phyloP scores from a whole-genome alignment of 2,329 filamentous ascomycete genomes.

The Sarocladium strictum region DNA sequence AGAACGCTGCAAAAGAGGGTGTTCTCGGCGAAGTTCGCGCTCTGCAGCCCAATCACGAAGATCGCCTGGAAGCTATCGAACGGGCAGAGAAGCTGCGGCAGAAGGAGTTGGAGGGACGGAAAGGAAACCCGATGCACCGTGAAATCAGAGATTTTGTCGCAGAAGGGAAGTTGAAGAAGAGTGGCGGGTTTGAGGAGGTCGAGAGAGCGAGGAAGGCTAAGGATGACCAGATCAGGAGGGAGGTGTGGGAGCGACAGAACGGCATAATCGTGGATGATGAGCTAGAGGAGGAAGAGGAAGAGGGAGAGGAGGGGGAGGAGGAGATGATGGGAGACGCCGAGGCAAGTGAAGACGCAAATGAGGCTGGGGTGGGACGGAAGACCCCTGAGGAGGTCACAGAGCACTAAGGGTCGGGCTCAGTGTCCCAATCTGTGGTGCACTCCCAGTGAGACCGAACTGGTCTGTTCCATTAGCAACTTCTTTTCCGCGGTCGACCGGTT shows the following conservation, averaged over 20 bases:
- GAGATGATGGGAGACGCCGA: slow-evolving; percentile 11
- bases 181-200: slow-evolving; percentile 88
- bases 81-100: slow-evolving; percentile 89
- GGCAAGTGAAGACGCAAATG: slow-evolving; percentile 13
- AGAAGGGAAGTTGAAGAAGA: slow-evolving; percentile 91
- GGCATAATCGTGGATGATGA: slow-evolving; percentile 42
- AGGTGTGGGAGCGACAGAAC: slow-evolving; percentile 67
- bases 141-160: slow-evolving; percentile 82
- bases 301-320: slow-evolving; percentile 16
- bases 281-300: slow-evolving; percentile 31
- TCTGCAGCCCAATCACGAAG: slow-evolving; percentile 89
- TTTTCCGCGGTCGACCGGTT: too few relatives aligned
- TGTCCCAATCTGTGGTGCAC: too few relatives aligned
- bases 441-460: too few relatives aligned
- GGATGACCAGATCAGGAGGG: slow-evolving; percentile 78
- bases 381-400: not conserved
- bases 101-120: slow-evolving; percentile 76
- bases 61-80: slow-evolving; percentile 89
- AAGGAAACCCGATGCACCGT: slow-evolving; percentile 71
- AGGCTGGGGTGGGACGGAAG: slow-evolving; percentile 6
- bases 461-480: too few relatives aligned
- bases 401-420: too few relatives aligned
- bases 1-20: slow-evolving; percentile 78
- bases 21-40: slow-evolving; percentile 91
- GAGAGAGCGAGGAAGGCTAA: slow-evolving; percentile 78